Evolutionary conservation across 495 filamentous ascomycete species (phyloP).

Genomic region (Neurospora terricola): DNA sequence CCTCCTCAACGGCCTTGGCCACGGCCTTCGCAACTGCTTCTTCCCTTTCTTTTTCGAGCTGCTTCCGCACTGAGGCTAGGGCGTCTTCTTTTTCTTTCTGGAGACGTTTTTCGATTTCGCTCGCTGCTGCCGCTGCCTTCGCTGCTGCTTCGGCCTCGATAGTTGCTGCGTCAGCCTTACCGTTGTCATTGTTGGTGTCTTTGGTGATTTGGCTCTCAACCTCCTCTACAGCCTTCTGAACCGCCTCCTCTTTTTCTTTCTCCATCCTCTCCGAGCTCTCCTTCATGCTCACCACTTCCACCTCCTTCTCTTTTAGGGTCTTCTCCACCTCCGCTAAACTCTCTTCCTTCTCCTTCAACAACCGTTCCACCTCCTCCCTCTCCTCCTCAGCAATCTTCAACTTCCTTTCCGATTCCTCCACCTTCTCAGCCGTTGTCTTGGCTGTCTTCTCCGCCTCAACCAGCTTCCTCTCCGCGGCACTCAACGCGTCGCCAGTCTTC

Average conservation of each 20-base stretch:
- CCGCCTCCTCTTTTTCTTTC: conserved; percentile 16
- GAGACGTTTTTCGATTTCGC: not conserved
- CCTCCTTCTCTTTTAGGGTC: conserved; percentile 2
- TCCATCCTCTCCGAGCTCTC: conserved; percentile 1
- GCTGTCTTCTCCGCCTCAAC: conserved; percentile 2
- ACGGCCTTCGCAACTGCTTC: not conserved
- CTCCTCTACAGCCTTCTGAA: conserved; percentile 11
- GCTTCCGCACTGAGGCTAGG: not conserved
- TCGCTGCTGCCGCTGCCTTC: not conserved
- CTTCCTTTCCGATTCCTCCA: not conserved
- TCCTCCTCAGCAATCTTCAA: conserved; percentile 1
- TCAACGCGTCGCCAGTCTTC: not conserved
- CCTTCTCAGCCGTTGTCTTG: not conserved
- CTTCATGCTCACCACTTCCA: conserved; percentile 4
- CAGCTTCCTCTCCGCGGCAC: not conserved
- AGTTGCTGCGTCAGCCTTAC: not conserved
- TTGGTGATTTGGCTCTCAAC: conserved; percentile 1
- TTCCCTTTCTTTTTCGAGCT: not conserved
- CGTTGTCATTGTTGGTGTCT: not conserved
- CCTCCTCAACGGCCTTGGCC: not conserved
- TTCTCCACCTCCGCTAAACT: conserved; percentile 4
- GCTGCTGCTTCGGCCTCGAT: not conserved
- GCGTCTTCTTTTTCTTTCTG: not conserved
- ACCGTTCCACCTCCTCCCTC: conserved; percentile 9
- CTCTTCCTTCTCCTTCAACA: conserved; percentile 6